These are phyloP conservation scores for Sechiopsis laciniata DNA, from an alignment of 306 rosid genomes.

Conservation along the genomic window DNA sequence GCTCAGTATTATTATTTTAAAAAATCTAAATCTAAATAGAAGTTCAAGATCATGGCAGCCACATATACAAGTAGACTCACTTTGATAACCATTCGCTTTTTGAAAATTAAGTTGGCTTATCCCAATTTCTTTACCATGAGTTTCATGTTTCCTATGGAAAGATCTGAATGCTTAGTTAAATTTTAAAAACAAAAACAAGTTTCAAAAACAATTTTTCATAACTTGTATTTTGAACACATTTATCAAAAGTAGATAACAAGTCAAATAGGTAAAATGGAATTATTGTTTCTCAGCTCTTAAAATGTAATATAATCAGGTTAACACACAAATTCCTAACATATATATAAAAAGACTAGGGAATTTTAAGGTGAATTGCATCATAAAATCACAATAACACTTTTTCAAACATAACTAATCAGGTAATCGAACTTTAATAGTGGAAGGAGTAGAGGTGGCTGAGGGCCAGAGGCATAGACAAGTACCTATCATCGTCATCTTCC, in stretches of 20 bases:
- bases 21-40: background rate
- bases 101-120: too few species aligned
- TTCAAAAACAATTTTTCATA: too few species aligned
- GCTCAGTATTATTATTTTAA: too few species aligned
- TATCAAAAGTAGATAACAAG: too few species aligned
- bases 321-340: background rate
- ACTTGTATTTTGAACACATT: too few species aligned
- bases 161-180: too few species aligned
- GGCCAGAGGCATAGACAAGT: conserved; percentile 24
- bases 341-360: background rate
- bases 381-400: background rate
- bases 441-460: background rate
- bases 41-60: conserved; percentile 9
- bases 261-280: too few species aligned
- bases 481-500: conserved; percentile 99
- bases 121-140: too few species aligned
- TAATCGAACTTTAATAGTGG: background rate
- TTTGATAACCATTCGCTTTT: too few species aligned
- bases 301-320: background rate
- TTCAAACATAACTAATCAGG: background rate
- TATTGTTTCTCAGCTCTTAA: too few species aligned
- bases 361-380: background rate
- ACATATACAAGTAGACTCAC: background rate
- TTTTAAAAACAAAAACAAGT: too few species aligned
- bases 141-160: too few species aligned